These are phyloP conservation scores for Salicornia ramosissima DNA, from an alignment of 148 eudicot species.

Conservation along the genomic window DNA sequence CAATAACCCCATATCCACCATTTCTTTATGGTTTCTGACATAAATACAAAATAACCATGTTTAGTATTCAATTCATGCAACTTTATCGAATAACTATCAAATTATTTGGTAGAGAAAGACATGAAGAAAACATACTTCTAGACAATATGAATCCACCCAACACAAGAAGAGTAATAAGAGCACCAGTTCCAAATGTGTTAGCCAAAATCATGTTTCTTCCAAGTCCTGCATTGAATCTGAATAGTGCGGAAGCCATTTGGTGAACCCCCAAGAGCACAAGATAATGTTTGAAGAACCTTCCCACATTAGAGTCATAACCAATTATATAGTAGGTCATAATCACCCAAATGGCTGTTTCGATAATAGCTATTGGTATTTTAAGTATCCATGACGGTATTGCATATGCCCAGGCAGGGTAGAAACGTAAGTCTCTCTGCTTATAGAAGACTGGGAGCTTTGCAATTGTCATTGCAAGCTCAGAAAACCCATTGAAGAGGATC, in stretches of 20 bases:
- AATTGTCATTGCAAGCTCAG: slow-evolving; percentile 64
- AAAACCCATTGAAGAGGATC: slow-evolving; percentile 68
- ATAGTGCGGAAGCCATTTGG: slow-evolving; percentile 72
- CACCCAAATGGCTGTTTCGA: slow-evolving; percentile 68
- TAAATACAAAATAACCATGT: background rate
- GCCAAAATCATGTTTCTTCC: slow-evolving; percentile 80
- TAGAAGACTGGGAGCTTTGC: slow-evolving; percentile 74
- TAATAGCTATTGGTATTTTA: slow-evolving; percentile 59
- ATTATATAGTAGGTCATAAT: slow-evolving; percentile 59
- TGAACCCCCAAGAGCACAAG: slow-evolving; percentile 51
- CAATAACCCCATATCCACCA: slow-evolving; percentile 99
- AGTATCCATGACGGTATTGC: slow-evolving; percentile 70
- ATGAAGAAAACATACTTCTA: slow-evolving; percentile 36
- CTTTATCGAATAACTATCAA: background rate
- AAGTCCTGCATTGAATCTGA: slow-evolving; percentile 57
- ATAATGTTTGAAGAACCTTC: slow-evolving; percentile 59
- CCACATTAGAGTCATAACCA: slow-evolving; percentile 64
- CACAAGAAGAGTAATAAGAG: slow-evolving; percentile 51
- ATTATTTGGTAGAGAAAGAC: background rate
- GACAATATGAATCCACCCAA: slow-evolving; percentile 76
- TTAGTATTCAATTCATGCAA: background rate
- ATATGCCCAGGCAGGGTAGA: slow-evolving; percentile 87
- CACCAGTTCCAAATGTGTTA: slow-evolving; percentile 70
- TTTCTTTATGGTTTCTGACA: slow-evolving; percentile 50
- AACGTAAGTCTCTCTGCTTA: slow-evolving; percentile 76